A percentile compares a stretch with the other conserved stretches of the same genome.
phyloP scores from a whole-genome alignment of 2,329 filamentous ascomycete species.

The Chaetomiaceae sp. region DNA sequence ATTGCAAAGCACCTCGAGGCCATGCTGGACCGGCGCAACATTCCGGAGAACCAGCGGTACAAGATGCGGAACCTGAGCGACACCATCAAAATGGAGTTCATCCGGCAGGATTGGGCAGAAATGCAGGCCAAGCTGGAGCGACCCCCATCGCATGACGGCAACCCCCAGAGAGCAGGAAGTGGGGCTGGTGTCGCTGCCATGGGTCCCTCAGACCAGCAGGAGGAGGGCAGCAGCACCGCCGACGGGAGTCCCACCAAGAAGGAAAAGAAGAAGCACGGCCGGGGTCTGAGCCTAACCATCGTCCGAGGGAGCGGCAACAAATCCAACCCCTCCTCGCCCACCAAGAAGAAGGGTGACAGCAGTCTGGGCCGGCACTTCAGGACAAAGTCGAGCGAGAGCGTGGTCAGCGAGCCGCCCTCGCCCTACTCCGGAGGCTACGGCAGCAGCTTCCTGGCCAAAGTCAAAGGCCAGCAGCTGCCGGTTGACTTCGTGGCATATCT shows the following conservation, averaged over 20 bases:
- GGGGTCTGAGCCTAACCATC: constrained; percentile 76
- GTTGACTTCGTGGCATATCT: constrained; percentile 84
- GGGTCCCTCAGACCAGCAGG: constrained; percentile 29
- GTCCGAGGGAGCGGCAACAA: constrained; percentile 54
- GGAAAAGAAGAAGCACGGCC: constrained; percentile 54
- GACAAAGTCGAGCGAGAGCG: constrained; percentile 68
- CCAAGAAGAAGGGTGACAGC: constrained; percentile 66
- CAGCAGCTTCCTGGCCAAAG: constrained; percentile 58
- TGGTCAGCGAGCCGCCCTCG: constrained; percentile 57
- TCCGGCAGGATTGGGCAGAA: constrained; percentile 79
- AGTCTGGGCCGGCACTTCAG: constrained; percentile 61
- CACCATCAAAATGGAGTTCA: constrained; percentile 92
- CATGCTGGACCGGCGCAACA: constrained; percentile 79
- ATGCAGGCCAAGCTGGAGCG: constrained; percentile 48
- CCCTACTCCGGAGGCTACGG: constrained; percentile 36
- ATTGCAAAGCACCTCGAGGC: constrained; percentile 57
- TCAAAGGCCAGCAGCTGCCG: constrained; percentile 69
- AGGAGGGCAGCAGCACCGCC: constrained; percentile 31
- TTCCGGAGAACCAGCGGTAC: constrained; percentile 87
- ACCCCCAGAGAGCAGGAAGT: constrained; percentile 9
- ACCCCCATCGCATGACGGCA: constrained; percentile 43
- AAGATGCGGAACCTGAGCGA: constrained; percentile 89
- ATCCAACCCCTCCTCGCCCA: constrained; percentile 58
- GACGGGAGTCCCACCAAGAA: constrained; percentile 39
- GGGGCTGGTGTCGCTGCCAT: not conserved